phyloP scores from a whole-genome alignment of 257 asterid genomes.

The Haberlea rhodopensis region DNA sequence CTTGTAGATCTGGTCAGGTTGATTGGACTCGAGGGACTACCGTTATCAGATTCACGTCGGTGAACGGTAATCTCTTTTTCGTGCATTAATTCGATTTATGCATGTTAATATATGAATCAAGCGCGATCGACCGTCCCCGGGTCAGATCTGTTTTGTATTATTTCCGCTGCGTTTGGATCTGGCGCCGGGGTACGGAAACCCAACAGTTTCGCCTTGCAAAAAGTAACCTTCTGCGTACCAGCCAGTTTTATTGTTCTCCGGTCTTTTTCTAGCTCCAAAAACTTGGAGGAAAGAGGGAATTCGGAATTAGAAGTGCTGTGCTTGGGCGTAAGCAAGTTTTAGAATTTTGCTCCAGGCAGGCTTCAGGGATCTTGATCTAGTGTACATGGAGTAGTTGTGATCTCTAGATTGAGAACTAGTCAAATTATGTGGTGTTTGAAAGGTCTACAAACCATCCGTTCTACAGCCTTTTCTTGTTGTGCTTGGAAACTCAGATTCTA shows the following conservation, averaged over 20 bases:
- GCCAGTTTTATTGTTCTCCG: background rate
- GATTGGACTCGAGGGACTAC: no score
- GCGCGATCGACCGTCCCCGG: no score
- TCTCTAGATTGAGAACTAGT: constrained; percentile 7
- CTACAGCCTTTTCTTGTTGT: no score
- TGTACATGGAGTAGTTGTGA: constrained; percentile 12
- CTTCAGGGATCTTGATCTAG: constrained; percentile 20
- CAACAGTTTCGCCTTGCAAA: background rate
- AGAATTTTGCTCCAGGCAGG: constrained; percentile 27
- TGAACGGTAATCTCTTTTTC: no score
- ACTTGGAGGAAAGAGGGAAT: background rate
- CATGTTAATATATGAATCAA: no score
- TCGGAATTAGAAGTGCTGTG: constrained; percentile 17
- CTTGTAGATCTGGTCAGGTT: no score
- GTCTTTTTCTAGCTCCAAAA: background rate
- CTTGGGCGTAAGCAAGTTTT: constrained; percentile 15
- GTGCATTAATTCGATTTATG: no score
- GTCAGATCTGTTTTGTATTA: no score
- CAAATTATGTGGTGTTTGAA: constrained; percentile 11
- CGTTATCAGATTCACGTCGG: no score
- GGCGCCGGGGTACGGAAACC: no score
- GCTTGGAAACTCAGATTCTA: no score
- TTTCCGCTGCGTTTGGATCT: no score
- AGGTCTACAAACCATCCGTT: background rate
- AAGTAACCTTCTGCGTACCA: background rate